Conservation (phyloP, 2,329 filamentous ascomycete species). For the Stagonosporopsis chrysanthemi region DNA sequence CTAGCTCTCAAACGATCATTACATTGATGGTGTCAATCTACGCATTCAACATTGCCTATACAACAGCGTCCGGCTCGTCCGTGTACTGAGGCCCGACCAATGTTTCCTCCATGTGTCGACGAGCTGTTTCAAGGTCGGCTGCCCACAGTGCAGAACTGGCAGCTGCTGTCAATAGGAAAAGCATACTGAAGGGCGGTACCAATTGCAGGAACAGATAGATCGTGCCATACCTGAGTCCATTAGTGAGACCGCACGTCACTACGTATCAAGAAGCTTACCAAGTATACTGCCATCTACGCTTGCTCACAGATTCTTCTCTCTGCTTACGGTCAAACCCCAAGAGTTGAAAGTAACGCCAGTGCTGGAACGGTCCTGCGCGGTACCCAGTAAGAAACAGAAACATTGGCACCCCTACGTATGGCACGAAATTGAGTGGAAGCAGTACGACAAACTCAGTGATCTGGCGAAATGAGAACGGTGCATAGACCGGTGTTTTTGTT, state of each 20-base stretch:
- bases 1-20: not conserved
- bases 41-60: slow-evolving; percentile 17
- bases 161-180: slow-evolving; percentile 89
- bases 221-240: slow-evolving; percentile 72
- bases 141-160: slow-evolving; percentile 88
- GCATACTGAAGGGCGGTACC: slow-evolving; percentile 89
- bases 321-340: slow-evolving; percentile 77
- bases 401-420: slow-evolving; percentile 79
- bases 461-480: slow-evolving; percentile 89
- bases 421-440: slow-evolving; percentile 82
- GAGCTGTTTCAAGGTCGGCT: slow-evolving; percentile 70
- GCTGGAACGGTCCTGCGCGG: slow-evolving; percentile 84
- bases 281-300: slow-evolving; percentile 80
- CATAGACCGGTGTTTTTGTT: slow-evolving; percentile 77
- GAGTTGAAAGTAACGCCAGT: slow-evolving; percentile 89
- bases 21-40: not conserved
- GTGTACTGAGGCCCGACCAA: slow-evolving; percentile 34
- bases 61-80: slow-evolving; percentile 38
- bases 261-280: slow-evolving; percentile 61
- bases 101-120: slow-evolving; percentile 36
- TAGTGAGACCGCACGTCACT: slow-evolving; percentile 8
- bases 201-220: slow-evolving; percentile 84
- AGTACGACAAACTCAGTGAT: slow-evolving; percentile 79
- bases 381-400: slow-evolving; percentile 91
- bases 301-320: slow-evolving; percentile 72